Evolutionary conservation across 352 stramenopile genomes (phyloP), one percentile per base, ranked within the genome.

Genomic region (Phytopythium cucurbitacearum): DNA sequence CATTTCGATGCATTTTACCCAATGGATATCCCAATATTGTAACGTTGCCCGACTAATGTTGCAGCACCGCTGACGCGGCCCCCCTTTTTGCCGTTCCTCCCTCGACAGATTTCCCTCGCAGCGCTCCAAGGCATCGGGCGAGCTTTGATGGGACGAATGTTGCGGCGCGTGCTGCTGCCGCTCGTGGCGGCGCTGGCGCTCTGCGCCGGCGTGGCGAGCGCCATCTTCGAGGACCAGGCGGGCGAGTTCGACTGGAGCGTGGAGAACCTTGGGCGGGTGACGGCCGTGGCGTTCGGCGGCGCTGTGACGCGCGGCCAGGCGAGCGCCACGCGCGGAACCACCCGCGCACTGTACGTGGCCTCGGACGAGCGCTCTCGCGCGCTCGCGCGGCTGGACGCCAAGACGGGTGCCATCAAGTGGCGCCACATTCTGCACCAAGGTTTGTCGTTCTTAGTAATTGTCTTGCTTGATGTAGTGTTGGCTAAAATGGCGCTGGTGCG

Each of bases 241-340:
- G 84, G 80, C 3, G 63, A 91, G 53, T 81, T 91, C 49, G 84
- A 94, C 74, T 94, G 81, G 81, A 83, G 73, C 46, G 55, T 69
- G 11, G 51, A 89, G 60, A 76, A 90, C 51, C 45, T 94, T 12
- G 84, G 84, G 32, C 67, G 72, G 10, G 77, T 73, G 5, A 60
- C 64, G 5, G 51, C 68, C 4, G 78, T 84, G 36, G 76, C 63
- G 12, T 87, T 80, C 58, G 67, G 64, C 16, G 65, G 67, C 40
- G 69, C 63, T 39, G 71, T 84, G 48, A 80, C 69, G 49, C 71
- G 64, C 42, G 55, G 60, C 12, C 60, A 71, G 49, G 62, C 64
- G 5, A 69, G 60, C 12, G 63, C 59, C 40, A 73, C 73, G 13
- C 64, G 68, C 39, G 72, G 68, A 45, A 68, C 73, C 21, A 72